Base-by-base conservation (phyloP, 1,284 basidiomycete species). In the Ganoderma lingzhi region DNA sequence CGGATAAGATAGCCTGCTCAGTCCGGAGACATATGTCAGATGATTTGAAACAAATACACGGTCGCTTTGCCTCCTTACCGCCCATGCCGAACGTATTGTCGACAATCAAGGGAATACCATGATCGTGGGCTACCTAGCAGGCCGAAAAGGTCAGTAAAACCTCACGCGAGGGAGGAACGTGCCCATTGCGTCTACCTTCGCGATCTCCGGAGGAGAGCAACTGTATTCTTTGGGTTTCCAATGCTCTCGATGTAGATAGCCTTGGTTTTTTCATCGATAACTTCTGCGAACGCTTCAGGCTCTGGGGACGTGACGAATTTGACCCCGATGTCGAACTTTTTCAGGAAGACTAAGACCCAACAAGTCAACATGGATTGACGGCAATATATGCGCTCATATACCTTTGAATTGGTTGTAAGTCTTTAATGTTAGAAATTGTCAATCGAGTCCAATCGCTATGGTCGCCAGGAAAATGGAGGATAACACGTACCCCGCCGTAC, bases 81-180 rank as follows among this genome's bases (percentile, higher is more conserved):
- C 92, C 94, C 80, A 94, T 91, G 71, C 95, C 95, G 74, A 96
- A 96, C 0, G 95, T 96, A 81, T 96, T 97, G 80, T 97, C 96
- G 0, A 96, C 95, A 39, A 96, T 88, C 45, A 96, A 82, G 0
- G 94, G 94, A 51, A 96, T 90, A 0, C 86, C 86, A 73, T 92
- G 80, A 66, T 89, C 87, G 77, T 96, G 93, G 0, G 95, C 95
- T 35, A 82, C 73, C 80, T 81, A 37, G 9, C 30, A 14, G 2
- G 53, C 53, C 30, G 30, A 35, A 32, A 28, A 56, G 30, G 15
- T 56, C 10, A 61, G 30, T 19, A 3, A 1, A 30, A 12, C 3
- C 1, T 5, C 35, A 51, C 79, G 80, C 62, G 32, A 68, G 39
- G n/a, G 10, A 9, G 17, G 30, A n/a, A 65, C 6, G 44, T 48